A percentile compares a stretch with the other conserved stretches of the same genome.
Evolutionary conservation across 2,329 filamentous ascomycete species (phyloP).

Genomic region (Taxawa tesnikishii): DNA sequence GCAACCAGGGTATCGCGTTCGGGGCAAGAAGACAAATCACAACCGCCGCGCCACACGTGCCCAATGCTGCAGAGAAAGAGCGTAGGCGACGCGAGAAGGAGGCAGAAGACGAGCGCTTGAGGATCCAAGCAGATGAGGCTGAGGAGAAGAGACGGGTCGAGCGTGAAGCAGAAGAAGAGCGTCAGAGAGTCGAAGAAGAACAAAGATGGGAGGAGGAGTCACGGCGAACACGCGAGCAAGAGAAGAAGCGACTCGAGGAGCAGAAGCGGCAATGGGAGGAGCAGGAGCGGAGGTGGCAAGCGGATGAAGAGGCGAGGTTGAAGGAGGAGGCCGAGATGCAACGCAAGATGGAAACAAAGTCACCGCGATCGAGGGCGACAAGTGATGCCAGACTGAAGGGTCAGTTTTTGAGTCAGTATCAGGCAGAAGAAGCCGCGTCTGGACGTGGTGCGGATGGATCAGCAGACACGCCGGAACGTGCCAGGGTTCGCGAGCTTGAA

Average conservation of each 20-base stretch:
- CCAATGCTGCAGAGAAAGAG: constrained; percentile 75
- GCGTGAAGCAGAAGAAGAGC: constrained; percentile 53
- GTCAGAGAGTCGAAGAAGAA: constrained; percentile 50
- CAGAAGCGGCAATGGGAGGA: constrained; percentile 68
- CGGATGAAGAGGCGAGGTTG: constrained; percentile 60
- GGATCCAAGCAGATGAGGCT: constrained; percentile 37
- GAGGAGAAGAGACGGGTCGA: constrained; percentile 36
- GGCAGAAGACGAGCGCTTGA: constrained; percentile 40
- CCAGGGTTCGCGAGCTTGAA: constrained; percentile 70
- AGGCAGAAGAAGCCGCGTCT: constrained; percentile 48
- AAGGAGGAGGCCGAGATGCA: constrained; percentile 64
- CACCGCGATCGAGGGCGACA: too few relatives aligned
- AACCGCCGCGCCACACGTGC: constrained; percentile 64
- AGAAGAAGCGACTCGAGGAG: constrained; percentile 47
- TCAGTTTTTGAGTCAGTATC: constrained; percentile 79
- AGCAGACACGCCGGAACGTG: constrained; percentile 41
- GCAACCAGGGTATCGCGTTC: constrained; percentile 86
- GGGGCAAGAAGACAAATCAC: constrained; percentile 90
- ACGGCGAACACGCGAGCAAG: constrained; percentile 44
- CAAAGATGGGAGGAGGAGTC: constrained; percentile 55
- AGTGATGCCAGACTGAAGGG: constrained; percentile 62
- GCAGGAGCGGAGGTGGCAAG: constrained; percentile 63
- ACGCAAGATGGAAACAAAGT: constrained; percentile 51
- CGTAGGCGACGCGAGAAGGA: constrained; percentile 46
- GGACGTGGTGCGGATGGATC: constrained; percentile 24